Evolutionary conservation across 2,329 filamentous ascomycete genomes (phyloP).

Genomic region (Phyllosticta citrichinensis): DNA sequence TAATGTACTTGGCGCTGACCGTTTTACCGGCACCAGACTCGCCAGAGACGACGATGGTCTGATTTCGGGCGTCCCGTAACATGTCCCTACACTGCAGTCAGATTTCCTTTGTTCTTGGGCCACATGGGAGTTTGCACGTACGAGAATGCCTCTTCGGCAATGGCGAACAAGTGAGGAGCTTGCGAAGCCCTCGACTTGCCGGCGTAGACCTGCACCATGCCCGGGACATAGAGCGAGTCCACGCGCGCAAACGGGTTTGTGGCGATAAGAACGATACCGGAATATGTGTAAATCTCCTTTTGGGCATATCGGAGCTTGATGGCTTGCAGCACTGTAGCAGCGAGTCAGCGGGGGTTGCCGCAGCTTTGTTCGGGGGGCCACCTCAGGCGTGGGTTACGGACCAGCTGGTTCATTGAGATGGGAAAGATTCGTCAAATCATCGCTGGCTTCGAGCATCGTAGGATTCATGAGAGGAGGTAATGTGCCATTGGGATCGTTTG

Average conservation of each 20-base stretch:
- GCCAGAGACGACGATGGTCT: constrained; percentile 98
- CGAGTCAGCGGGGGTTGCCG: constrained; percentile 14
- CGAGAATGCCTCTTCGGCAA: constrained; percentile 98
- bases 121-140: constrained; percentile 37
- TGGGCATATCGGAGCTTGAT: constrained; percentile 95
- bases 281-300: constrained; percentile 99
- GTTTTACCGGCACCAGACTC: constrained; percentile 99
- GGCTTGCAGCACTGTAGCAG: constrained; percentile 72
- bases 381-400: constrained; percentile 35
- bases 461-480: constrained; percentile 96
- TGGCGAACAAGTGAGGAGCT: constrained; percentile 95
- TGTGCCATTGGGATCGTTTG: constrained; percentile 64
- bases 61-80: constrained; percentile 89
- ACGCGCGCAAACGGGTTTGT: constrained; percentile 97
- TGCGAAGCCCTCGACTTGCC: constrained; percentile 94
- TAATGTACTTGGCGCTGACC: constrained; percentile 98
- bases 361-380: neutral
- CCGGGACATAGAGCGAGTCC: constrained; percentile 94
- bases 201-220: constrained; percentile 99
- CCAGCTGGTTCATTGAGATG: constrained; percentile 97
- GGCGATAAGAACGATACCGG: constrained; percentile 94
- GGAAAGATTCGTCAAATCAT: constrained; percentile 93
- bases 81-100: constrained; percentile 58
- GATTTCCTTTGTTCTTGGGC: neutral
- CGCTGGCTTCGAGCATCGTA: constrained; percentile 93